Evolutionary conservation across 176 grass and related monocot species (phyloP), one percentile per base, ranked within the genome.

Genomic region (Cenchrus fungigraminus): DNA sequence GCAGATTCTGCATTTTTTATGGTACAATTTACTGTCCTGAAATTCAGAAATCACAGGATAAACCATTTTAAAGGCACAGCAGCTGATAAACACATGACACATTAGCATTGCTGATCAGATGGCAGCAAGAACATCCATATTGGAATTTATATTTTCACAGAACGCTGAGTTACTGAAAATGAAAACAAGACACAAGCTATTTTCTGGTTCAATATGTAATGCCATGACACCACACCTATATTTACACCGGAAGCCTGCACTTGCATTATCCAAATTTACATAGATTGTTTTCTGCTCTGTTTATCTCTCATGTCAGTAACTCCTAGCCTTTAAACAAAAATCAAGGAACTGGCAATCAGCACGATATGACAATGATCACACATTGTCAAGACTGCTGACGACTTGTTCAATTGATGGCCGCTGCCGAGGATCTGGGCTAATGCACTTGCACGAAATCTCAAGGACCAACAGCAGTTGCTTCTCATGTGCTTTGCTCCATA

Each of bases 391-490:
- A 88, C 89, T 92, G 17, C 55, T 79, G 59, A 95, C 93, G 66
- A 94, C 96, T 82, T 90, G 87, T 71, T 98, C 91, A 17, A 98
- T 98, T 9, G 89, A 92, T 11, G 96, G 96, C 53, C 96, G 83
- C 74, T 79, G 92, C 53, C 89, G 73, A 16, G 93, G 96, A 61
- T 98, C 93, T 16, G 89, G 71, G 74, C 78, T 90, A 52, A 94
- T 82, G 78, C 96, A 95, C 63, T 86, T 95, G 74, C 93, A 95
- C 0, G 93, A 89, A 71, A 68, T 91, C 60, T 93, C 93, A 3
- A 95, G 93, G 62, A 98, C 87, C 9, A 76, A 81, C 65, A 92
- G 5, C 55, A 98, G 89, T 72, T 98, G 93, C 83, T 92, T 95
- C 80, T 95, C 93, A 80, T 85, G 62, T 1, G 52, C n/a, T 68